Evolutionary conservation across 306 rosid genomes (phyloP).

Genomic region (Vigna mungo): DNA sequence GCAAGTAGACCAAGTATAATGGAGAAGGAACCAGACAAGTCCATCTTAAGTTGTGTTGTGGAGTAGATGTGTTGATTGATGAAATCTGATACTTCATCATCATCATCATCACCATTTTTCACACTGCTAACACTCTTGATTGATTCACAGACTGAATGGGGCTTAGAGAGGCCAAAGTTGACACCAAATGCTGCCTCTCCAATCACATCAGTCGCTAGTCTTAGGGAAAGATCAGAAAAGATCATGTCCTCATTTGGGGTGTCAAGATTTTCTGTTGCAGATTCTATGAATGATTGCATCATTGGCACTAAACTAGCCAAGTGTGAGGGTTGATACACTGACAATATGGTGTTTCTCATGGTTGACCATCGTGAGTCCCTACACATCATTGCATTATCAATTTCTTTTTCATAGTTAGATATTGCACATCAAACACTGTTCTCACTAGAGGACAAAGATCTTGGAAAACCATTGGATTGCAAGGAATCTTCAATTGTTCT

Average conservation of each 20-base stretch:
- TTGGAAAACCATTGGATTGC: conserved; percentile 13
- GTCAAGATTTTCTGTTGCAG: conserved; percentile 73
- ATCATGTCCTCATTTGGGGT: conserved; percentile 58
- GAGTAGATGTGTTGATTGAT: conserved; percentile 87
- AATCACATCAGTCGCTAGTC: conserved; percentile 80
- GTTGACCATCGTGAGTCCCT: conserved; percentile 78
- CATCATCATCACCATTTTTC: not conserved
- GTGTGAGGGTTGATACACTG: conserved; percentile 88
- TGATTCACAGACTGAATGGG: conserved; percentile 52
- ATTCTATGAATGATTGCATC: conserved; percentile 79
- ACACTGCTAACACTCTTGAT: conserved; percentile 29
- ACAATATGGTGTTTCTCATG: conserved; percentile 83
- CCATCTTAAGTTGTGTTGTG: conserved; percentile 92
- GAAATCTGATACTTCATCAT: conserved; percentile 73
- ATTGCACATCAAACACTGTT: not conserved
- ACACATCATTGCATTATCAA: conserved; percentile 12
- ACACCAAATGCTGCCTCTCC: conserved; percentile 99
- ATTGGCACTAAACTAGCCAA: conserved; percentile 77
- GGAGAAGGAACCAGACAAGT: conserved; percentile 90
- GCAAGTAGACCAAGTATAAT: conserved; percentile 84
- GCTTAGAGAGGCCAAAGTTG: conserved; percentile 75
- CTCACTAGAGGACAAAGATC: not conserved
- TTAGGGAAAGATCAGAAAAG: conserved; percentile 81
- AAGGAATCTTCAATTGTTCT: not conserved
- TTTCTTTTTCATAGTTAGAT: conserved; percentile 7